These are phyloP conservation scores for Fimicolochytrium jonesii DNA, from an alignment of 192 early-diverging fungal genomes.

Conservation along the genomic window DNA sequence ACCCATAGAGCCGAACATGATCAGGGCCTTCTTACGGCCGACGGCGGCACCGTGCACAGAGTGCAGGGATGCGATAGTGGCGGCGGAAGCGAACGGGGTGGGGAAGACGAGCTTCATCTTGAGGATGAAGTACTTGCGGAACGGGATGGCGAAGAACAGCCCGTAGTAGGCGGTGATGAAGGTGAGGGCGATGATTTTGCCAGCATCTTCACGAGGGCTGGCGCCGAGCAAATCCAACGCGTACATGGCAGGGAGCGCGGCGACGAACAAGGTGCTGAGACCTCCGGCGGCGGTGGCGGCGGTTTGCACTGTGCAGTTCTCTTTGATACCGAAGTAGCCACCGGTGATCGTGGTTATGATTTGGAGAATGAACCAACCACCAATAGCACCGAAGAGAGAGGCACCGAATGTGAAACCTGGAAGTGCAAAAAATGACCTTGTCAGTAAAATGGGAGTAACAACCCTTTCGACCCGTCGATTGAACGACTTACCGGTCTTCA, in stretches of 20 bases:
- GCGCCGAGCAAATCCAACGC: conserved; percentile 54
- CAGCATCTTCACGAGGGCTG: conserved; percentile 36
- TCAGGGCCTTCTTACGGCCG: conserved; percentile 44
- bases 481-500: conserved; percentile 53
- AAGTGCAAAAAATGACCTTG: no score
- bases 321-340: conserved; percentile 65
- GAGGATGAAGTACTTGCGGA: conserved; percentile 69
- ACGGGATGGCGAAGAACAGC: conserved; percentile 62
- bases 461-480: no score
- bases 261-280: conserved; percentile 73
- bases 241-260: conserved; percentile 75
- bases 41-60: conserved; percentile 41
- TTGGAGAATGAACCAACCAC: conserved; percentile 72
- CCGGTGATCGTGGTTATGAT: conserved; percentile 46
- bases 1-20: conserved; percentile 44
- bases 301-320: conserved; percentile 82
- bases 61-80: conserved; percentile 59
- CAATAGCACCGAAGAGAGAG: conserved; percentile 22
- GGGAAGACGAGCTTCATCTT: conserved; percentile 79
- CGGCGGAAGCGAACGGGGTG: conserved; percentile 78
- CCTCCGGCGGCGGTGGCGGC: conserved; percentile 85
- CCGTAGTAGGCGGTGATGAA: conserved; percentile 76
- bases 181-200: conserved; percentile 68
- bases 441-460: no score
- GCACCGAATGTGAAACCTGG: conserved; percentile 31